Conservation (phyloP, 768 basidiomycete species). For the Mycena chlorophos region DNA sequence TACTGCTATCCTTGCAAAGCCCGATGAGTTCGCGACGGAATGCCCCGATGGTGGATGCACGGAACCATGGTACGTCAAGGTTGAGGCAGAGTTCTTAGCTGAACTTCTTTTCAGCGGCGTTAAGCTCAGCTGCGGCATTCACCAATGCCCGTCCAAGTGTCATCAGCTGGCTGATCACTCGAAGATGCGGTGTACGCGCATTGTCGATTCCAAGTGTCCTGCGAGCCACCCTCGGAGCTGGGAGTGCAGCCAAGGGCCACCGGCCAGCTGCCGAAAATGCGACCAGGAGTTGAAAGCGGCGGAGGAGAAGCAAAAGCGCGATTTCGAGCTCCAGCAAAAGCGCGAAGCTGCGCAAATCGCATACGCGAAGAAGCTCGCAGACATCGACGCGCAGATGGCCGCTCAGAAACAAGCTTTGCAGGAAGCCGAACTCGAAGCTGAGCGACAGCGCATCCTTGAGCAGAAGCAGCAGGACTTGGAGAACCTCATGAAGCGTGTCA, state of each 20-base stretch:
- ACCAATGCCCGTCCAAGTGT: conserved; percentile 60
- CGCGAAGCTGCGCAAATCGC: conserved; percentile 37
- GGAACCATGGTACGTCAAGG: conserved; percentile 52
- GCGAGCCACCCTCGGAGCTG: conserved; percentile 44
- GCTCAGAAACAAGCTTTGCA: conserved; percentile 27
- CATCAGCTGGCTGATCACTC: conserved; percentile 58
- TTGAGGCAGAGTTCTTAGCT: background rate
- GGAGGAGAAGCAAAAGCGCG: conserved; percentile 34
- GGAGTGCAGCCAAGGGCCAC: conserved; percentile 39
- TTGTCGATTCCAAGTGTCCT: conserved; percentile 41
- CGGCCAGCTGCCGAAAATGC: conserved; percentile 37
- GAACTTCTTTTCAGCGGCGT: conserved; percentile 38
- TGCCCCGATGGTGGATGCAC: conserved; percentile 66
- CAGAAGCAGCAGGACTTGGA: conserved; percentile 51
- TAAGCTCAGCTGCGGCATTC: conserved; percentile 50
- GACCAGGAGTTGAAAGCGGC: conserved; percentile 38
- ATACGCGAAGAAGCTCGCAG: conserved; percentile 36
- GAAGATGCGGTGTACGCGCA: conserved; percentile 47
- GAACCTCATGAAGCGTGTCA: conserved; percentile 22
- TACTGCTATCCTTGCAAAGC: conserved; percentile 37
- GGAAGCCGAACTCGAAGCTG: conserved; percentile 39
- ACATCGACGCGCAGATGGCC: conserved; percentile 39
- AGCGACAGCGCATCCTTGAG: conserved; percentile 35
- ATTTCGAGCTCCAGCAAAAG: conserved; percentile 38
- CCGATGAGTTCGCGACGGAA: conserved; percentile 49